A percentile compares a stretch with the other conserved stretches of the same genome.
Evolutionary conservation across 208 protist genomes (phyloP).

Genomic region (Herpetomonas tarakana): DNA sequence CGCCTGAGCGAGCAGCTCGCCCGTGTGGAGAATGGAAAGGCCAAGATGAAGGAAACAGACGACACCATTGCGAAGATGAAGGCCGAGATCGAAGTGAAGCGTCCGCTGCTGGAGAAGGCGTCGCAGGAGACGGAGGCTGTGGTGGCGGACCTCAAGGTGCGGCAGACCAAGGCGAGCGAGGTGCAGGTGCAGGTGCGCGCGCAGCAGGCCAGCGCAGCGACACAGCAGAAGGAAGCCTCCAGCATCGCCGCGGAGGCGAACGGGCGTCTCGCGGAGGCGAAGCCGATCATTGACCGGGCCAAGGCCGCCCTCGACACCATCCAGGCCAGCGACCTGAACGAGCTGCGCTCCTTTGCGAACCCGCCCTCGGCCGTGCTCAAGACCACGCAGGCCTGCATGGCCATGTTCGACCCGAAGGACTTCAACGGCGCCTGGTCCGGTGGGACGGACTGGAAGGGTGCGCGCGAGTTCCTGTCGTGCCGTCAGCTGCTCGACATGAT

Average conservation of each 20-base stretch:
- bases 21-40: conserved; percentile 86
- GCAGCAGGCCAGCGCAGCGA: conserved; percentile 88
- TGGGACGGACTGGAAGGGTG: conserved; percentile 88
- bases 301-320: conserved; percentile 94
- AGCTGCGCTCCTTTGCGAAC: conserved; percentile 93
- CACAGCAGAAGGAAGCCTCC: conserved; percentile 83
- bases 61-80: conserved; percentile 92
- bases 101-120: conserved; percentile 87
- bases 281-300: conserved; percentile 91
- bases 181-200: conserved; percentile 87
- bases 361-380: conserved; percentile 94
- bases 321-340: conserved; percentile 93
- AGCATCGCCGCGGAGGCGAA: conserved; percentile 90
- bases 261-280: conserved; percentile 90
- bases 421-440: conserved; percentile 86
- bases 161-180: conserved; percentile 81
- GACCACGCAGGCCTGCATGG: conserved; percentile 96
- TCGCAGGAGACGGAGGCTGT: conserved; percentile 87
- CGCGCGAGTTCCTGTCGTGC: conserved; percentile 89
- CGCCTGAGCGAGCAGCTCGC: conserved; percentile 86
- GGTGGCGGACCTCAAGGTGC: conserved; percentile 85
- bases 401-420: conserved; percentile 94
- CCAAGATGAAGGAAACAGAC: conserved; percentile 93
- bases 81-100: conserved; percentile 89
- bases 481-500: conserved; percentile 94